Conservation (phyloP, 129 eudicot species). For the Pseudognaphalium luteoalbum region DNA sequence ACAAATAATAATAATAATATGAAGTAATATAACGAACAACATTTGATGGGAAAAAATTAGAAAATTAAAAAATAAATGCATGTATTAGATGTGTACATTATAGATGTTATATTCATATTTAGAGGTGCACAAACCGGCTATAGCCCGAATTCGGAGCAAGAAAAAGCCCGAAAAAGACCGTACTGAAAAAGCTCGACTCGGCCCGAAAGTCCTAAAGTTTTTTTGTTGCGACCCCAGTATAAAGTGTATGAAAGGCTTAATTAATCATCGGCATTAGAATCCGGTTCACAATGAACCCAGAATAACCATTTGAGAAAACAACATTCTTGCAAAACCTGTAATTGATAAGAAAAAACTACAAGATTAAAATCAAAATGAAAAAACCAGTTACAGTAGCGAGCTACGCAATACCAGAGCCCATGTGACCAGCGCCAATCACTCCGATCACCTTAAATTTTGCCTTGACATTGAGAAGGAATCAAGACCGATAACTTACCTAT, state of each 20-base stretch:
- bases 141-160: too few relatives aligned
- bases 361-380: not conserved
- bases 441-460: slow-evolving; percentile 58
- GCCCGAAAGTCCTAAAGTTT: too few relatives aligned
- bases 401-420: slow-evolving; percentile 97
- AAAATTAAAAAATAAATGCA: too few relatives aligned
- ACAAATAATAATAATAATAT: too few relatives aligned
- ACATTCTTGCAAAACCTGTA: slow-evolving; percentile 81
- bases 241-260: slow-evolving; percentile 77
- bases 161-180: too few relatives aligned
- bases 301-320: slow-evolving; percentile 69
- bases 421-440: slow-evolving; percentile 93
- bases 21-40: too few relatives aligned
- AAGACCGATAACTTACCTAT: not conserved
- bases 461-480: slow-evolving; percentile 30
- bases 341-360: not conserved
- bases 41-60: too few relatives aligned
- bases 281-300: slow-evolving; percentile 90
- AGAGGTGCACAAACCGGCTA: too few relatives aligned
- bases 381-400: slow-evolving; percentile 69
- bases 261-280: slow-evolving; percentile 95
- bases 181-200: too few relatives aligned
- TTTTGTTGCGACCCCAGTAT: slow-evolving; percentile 87
- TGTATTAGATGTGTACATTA: too few relatives aligned
- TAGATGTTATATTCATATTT: too few relatives aligned